A percentile compares a stretch with the other conserved stretches of the same genome.
phyloP scores from a whole-genome alignment of 2,329 filamentous ascomycete genomes.

The Trichoderma lentiforme region DNA sequence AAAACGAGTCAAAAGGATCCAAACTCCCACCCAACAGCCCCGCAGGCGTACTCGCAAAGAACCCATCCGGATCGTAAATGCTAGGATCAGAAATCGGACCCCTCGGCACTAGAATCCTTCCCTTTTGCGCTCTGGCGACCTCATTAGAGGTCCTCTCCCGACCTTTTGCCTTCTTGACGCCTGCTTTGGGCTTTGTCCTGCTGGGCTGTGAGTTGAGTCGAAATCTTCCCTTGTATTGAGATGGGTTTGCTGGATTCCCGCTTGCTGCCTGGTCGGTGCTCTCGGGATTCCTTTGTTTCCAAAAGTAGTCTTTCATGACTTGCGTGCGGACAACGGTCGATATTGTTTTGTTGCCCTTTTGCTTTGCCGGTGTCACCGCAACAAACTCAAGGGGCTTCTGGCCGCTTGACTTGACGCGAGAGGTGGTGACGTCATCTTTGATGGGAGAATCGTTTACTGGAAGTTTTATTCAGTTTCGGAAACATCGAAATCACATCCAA shows the following conservation, averaged over 20 bases:
- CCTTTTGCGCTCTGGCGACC: neutral
- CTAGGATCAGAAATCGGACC: neutral
- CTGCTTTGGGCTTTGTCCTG: neutral
- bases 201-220: neutral
- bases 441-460: neutral
- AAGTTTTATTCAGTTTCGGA: neutral
- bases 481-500: neutral
- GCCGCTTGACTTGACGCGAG: too few species aligned
- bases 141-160: neutral
- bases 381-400: constrained; percentile 1
- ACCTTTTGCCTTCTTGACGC: neutral
- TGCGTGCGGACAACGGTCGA: constrained; percentile 11
- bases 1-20: constrained; percentile 2
- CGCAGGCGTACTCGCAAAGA: neutral
- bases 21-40: neutral
- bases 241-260: neutral
- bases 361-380: neutral
- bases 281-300: neutral
- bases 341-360: neutral
- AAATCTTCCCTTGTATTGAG: constrained; percentile 10
- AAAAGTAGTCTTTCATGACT: constrained; percentile 9
- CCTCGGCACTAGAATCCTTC: neutral
- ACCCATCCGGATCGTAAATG: neutral
- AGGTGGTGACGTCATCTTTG: neutral
- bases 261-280: neutral